A percentile compares a stretch with the other conserved stretches of the same genome.
Conservation (phyloP, 1,284 basidiomycete genomes). For the Austropuccinia psidii region DNA sequence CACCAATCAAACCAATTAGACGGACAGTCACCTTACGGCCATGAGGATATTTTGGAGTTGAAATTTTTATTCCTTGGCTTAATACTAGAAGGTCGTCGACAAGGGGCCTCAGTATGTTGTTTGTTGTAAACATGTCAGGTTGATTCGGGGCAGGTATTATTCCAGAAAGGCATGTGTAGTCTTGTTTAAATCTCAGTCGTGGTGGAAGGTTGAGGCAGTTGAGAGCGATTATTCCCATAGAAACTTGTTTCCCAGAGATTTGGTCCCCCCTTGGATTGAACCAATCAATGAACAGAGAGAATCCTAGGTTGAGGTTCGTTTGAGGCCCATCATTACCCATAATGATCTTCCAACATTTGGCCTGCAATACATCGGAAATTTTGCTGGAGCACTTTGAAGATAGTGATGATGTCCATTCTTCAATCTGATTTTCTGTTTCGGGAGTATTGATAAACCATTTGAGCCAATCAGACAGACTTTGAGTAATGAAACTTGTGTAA, state of each 20-base stretch:
- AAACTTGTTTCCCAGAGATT: background rate
- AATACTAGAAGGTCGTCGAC: background rate
- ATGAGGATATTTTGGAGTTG: background rate
- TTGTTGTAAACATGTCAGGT: background rate
- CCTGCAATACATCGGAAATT: too few species aligned
- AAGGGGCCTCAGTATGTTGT: background rate
- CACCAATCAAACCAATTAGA: background rate
- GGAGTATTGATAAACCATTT: too few species aligned
- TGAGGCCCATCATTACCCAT: too few species aligned
- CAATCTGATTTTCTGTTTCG: too few species aligned
- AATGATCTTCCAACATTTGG: too few species aligned
- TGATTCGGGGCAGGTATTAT: background rate
- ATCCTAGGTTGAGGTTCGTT: too few species aligned
- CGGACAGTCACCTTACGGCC: background rate
- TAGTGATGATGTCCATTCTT: too few species aligned
- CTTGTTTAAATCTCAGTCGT: background rate
- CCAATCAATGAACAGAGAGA: slow-evolving; percentile 7
- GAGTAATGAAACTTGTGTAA: too few species aligned
- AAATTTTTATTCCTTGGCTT: background rate
- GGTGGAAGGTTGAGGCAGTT: slow-evolving; percentile 3
- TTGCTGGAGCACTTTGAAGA: too few species aligned
- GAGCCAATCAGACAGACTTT: too few species aligned
- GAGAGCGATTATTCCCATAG: background rate
- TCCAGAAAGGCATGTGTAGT: slow-evolving; percentile 2
- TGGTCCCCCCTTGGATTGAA: slow-evolving; percentile 5